A percentile compares a stretch with the other conserved stretches of the same genome.
Evolutionary conservation across 208 protist genomes (phyloP).

Genomic region (Crithidia thermophila): DNA sequence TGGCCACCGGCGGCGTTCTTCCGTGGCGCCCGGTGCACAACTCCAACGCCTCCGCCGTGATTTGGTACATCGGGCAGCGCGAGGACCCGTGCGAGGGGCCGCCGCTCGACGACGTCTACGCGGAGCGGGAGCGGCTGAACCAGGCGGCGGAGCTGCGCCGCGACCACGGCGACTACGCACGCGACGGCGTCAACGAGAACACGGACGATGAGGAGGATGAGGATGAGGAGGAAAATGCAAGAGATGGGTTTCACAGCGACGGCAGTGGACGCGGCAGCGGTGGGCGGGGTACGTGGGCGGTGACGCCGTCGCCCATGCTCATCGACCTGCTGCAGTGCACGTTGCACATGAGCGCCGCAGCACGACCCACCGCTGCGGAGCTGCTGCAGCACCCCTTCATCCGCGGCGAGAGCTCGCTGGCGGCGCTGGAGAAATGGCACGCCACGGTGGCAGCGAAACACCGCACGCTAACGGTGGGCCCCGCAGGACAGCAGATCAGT

Average conservation of each 20-base stretch:
- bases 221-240: neutral
- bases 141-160: neutral
- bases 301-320: conserved; percentile 48
- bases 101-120: conserved; percentile 45
- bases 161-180: neutral
- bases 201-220: neutral
- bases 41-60: conserved; percentile 41
- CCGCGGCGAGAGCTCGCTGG: conserved; percentile 18
- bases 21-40: conserved; percentile 68
- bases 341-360: conserved; percentile 53
- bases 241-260: neutral
- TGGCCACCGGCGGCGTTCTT: conserved; percentile 83
- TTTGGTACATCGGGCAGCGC: conserved; percentile 70
- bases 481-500: neutral
- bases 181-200: neutral
- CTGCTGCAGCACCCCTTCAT: conserved; percentile 86
- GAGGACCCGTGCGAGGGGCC: conserved; percentile 26
- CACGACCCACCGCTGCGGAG: conserved; percentile 53
- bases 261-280: neutral
- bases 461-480: neutral
- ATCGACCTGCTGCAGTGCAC: conserved; percentile 62
- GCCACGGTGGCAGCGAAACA: conserved; percentile 26
- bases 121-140: conserved; percentile 28
- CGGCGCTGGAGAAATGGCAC: conserved; percentile 43
- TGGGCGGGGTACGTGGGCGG: conserved; percentile 2